Evolutionary conservation across 2,329 filamentous ascomycete genomes (phyloP), one percentile per base, ranked within the genome.

Genomic region (Ascochyta lentis): DNA sequence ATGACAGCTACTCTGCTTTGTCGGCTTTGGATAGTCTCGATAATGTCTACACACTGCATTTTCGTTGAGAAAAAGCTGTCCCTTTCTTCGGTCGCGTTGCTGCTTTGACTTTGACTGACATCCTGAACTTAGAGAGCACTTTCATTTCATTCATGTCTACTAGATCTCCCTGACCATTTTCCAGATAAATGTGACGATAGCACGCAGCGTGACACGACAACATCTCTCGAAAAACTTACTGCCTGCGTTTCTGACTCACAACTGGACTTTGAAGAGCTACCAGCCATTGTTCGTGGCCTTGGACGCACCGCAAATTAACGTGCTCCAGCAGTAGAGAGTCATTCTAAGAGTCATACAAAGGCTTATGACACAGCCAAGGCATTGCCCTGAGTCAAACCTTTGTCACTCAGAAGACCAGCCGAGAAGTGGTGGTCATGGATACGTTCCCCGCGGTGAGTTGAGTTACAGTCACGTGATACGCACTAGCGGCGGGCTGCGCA

Each of bases 401-500:
- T 31, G 12, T 15, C 29, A 15, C 13, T 31, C 12, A 10, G 27
- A 10, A 29, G 8, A 10, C 8, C 9, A 4, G 12, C 8, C 26
- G 6, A 26, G 26, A 12, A 3, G 29, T 31, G 29, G 29, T 15
- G 13, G 26, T 6, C 8, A 12, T 15, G 29, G 4, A 4, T 31
- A 6, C 12, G 13, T 15, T 31, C 29, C 29, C 29, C 10, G 27
- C 27, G 4, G 9, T 10, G 27, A 31, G 29, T 31, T 4, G 29
- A 5, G 6, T 1, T 31, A 4, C 15, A 6, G 13, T 23, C 53
- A 56, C 53, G 53, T 56, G 53, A 56, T 31, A 6, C 6, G 48
- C 53, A 52, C 54, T 59, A 58, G 54, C 55, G 53, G 31, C 26
- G 24, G 43, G 29, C 31, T 37, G 37, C 52, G 60, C 65, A 66